Percentiles rank a stretch among this genome's conserved stretches.
phyloP scores from a whole-genome alignment of 2,329 filamentous ascomycete species.

The Chrysoporthe austroafricana region DNA sequence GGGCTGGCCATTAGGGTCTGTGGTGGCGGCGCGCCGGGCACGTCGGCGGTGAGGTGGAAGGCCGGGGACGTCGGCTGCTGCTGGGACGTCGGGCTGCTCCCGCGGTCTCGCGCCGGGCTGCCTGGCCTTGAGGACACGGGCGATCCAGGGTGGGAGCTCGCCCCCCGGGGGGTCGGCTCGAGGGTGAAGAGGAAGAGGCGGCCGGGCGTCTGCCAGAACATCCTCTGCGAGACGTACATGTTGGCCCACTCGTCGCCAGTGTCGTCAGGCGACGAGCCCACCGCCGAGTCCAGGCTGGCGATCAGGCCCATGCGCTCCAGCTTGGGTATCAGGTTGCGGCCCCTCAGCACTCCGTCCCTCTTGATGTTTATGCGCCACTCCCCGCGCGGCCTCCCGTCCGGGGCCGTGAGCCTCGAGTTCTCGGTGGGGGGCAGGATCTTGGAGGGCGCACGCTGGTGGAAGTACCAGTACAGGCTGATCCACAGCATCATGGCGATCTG shows the following conservation, averaged over 20 bases:
- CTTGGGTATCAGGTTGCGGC: slow-evolving; percentile 82
- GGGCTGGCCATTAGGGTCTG: slow-evolving; percentile 40
- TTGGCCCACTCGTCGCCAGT: slow-evolving; percentile 69
- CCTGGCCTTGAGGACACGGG: slow-evolving; percentile 57
- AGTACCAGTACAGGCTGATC: slow-evolving; percentile 96
- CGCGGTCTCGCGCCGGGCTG: slow-evolving; percentile 47
- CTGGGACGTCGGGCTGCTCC: slow-evolving; percentile 34
- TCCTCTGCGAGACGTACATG: slow-evolving; percentile 80
- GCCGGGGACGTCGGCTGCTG: slow-evolving; percentile 30
- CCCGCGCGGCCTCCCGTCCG: slow-evolving; percentile 73
- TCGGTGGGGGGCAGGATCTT: slow-evolving; percentile 62
- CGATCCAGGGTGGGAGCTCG: slow-evolving; percentile 50
- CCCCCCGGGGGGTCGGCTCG: slow-evolving; percentile 57
- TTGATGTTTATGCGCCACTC: slow-evolving; percentile 88
- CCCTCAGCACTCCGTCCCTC: slow-evolving; percentile 84
- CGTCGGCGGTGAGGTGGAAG: slow-evolving; percentile 39
- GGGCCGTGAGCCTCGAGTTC: slow-evolving; percentile 67
- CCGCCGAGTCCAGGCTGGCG: slow-evolving; percentile 72
- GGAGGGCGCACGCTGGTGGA: slow-evolving; percentile 79
- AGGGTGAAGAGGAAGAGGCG: slow-evolving; percentile 87
- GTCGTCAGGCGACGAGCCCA: slow-evolving; percentile 67
- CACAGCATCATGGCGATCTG: slow-evolving; percentile 97
- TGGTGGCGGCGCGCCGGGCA: slow-evolving; percentile 45
- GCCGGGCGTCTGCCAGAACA: slow-evolving; percentile 92
- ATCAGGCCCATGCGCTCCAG: slow-evolving; percentile 92